These are phyloP conservation scores for Picea sitchensis DNA, from an alignment of 75 land plant species.

Conservation along the genomic window DNA sequence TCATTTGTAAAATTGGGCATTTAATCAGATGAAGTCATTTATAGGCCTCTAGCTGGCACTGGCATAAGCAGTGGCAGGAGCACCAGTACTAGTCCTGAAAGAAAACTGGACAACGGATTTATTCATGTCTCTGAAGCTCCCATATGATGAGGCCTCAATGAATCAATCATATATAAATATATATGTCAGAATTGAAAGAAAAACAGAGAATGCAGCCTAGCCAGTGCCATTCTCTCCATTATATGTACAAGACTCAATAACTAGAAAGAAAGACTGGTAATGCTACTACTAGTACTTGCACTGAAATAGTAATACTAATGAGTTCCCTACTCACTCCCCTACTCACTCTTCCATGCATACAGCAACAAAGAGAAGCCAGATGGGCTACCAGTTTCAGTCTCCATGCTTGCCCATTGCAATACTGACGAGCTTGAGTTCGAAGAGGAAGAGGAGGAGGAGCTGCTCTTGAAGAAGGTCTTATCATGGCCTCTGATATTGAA, in stretches of 20 bases:
- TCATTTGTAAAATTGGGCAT: neutral
- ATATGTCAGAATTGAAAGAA: slow-evolving; percentile 1
- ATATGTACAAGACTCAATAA: slow-evolving; percentile 9
- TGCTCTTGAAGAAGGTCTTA: slow-evolving; percentile 22
- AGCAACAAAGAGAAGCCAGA: slow-evolving; percentile 56
- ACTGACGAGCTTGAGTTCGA: slow-evolving; percentile 26
- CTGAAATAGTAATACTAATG: too few species aligned
- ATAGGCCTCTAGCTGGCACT: neutral
- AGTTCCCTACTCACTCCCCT: slow-evolving; percentile 9
- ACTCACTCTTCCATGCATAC: slow-evolving; percentile 67
- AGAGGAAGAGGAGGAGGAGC: slow-evolving; percentile 30
- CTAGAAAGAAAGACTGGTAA: slow-evolving; percentile 1
- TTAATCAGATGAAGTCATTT: slow-evolving; percentile 1
- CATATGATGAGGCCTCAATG: slow-evolving; percentile 8
- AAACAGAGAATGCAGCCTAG: slow-evolving; percentile 9
- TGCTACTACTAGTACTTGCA: neutral
- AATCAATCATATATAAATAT: slow-evolving; percentile 12
- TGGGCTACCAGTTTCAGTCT: slow-evolving; percentile 34
- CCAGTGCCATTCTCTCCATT: slow-evolving; percentile 1
- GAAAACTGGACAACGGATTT: slow-evolving; percentile 3
- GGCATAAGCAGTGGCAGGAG: neutral
- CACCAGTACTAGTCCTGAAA: slow-evolving; percentile 9
- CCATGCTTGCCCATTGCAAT: slow-evolving; percentile 50
- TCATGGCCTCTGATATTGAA: slow-evolving; percentile 13
- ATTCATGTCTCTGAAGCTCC: slow-evolving; percentile 6